These are phyloP conservation scores for Rhizophagus sp. DNA, from an alignment of 192 early-diverging fungal species.

Conservation along the genomic window DNA sequence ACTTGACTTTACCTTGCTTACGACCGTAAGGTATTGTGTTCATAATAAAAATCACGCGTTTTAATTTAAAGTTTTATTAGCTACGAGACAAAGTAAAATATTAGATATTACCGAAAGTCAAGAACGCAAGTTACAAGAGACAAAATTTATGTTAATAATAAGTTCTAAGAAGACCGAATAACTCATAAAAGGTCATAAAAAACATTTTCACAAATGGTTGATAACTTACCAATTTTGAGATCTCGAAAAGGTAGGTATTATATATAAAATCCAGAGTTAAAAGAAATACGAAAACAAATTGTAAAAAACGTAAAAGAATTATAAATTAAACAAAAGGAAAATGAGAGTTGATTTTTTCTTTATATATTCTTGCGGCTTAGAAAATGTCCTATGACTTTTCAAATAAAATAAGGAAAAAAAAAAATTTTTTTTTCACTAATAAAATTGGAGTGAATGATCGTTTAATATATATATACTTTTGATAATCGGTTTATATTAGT, in stretches of 20 bases:
- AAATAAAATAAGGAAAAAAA: neutral
- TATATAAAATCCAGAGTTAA: neutral
- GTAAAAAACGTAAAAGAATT: neutral
- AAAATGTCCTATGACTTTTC: neutral
- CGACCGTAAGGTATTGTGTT: slow-evolving; percentile 31
- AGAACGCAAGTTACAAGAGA: neutral
- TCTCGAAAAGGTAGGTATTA: neutral
- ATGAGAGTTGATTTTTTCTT: neutral
- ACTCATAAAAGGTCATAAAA: neutral
- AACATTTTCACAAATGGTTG: neutral
- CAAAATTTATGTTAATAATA: neutral
- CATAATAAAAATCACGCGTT: neutral
- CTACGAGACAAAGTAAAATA: neutral
- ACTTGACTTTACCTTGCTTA: slow-evolving; percentile 73
- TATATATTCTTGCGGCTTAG: neutral
- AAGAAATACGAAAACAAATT: neutral
- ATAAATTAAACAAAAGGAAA: neutral
- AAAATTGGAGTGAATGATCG: neutral
- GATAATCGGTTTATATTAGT: neutral
- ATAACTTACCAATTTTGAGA: neutral
- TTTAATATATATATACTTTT: neutral
- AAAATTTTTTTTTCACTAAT: neutral
- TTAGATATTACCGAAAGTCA: neutral
- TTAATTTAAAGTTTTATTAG: neutral
- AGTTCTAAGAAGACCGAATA: neutral